phyloP scores from a whole-genome alignment of 2,329 filamentous ascomycete species.

The Chaetomium sp. region DNA sequence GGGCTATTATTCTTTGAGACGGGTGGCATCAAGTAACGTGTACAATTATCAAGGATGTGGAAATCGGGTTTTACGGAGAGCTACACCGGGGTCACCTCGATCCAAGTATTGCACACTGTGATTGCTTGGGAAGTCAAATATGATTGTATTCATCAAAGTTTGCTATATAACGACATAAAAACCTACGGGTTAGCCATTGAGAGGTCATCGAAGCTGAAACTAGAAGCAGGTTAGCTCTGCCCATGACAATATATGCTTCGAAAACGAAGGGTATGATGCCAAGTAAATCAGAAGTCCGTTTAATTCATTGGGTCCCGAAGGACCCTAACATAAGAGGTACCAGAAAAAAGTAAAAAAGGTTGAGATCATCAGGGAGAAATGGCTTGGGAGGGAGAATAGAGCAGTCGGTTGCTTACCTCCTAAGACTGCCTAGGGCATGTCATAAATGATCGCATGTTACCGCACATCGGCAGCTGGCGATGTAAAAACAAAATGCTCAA shows the following conservation, averaged over 20 bases:
- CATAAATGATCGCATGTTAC: background rate
- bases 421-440: slow-evolving; percentile 2
- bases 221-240: slow-evolving; percentile 28
- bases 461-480: background rate
- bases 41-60: slow-evolving; percentile 14
- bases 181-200: background rate
- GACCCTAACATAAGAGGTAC: slow-evolving; percentile 95
- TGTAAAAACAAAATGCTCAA: background rate
- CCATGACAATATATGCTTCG: slow-evolving; percentile 4
- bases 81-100: background rate
- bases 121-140: background rate
- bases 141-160: background rate
- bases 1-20: slow-evolving; percentile 1
- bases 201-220: background rate
- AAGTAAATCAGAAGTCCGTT: slow-evolving; percentile 75
- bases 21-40: slow-evolving; percentile 14
- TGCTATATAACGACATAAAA: slow-evolving; percentile 1
- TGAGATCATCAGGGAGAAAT: slow-evolving; percentile 70
- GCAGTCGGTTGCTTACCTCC: slow-evolving; percentile 41
- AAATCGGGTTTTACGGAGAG: background rate
- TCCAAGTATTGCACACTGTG: background rate
- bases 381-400: slow-evolving; percentile 28
- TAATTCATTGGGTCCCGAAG: slow-evolving; percentile 72
- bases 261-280: slow-evolving; percentile 13
- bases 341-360: slow-evolving; percentile 69